These are phyloP conservation scores for Epithele typhae DNA, from an alignment of 768 basidiomycete genomes.

Conservation along the genomic window DNA sequence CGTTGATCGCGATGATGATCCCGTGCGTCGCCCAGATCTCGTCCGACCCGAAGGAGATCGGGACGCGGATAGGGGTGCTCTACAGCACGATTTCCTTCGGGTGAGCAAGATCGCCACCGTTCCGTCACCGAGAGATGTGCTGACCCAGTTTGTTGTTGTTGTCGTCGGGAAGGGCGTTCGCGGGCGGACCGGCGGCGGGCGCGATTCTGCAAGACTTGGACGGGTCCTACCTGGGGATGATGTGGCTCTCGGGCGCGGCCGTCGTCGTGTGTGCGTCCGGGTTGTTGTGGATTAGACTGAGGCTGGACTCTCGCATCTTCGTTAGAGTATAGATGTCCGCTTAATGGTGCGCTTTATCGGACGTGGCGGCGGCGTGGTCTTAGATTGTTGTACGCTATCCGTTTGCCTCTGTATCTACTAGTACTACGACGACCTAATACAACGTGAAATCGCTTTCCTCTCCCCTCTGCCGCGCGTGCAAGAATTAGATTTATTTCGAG, in stretches of 20 bases:
- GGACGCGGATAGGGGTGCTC: slow-evolving; percentile 57
- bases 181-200: slow-evolving; percentile 66
- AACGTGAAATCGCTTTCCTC: too few species aligned
- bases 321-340: too few species aligned
- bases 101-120: slow-evolving; percentile 40
- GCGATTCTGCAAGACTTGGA: slow-evolving; percentile 43
- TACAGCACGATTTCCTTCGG: slow-evolving; percentile 68
- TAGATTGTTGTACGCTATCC: too few species aligned
- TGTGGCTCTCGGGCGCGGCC: slow-evolving; percentile 57
- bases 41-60: slow-evolving; percentile 48
- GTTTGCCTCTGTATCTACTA: too few species aligned
- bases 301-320: too few species aligned
- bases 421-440: too few species aligned
- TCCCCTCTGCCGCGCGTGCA: too few species aligned
- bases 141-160: too few species aligned
- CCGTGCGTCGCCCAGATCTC: slow-evolving; percentile 74
- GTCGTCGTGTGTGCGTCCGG: slow-evolving; percentile 51
- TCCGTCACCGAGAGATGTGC: not conserved
- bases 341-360: too few species aligned
- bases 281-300: slow-evolving; percentile 30
- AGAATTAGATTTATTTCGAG: too few species aligned
- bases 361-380: too few species aligned
- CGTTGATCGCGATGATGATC: slow-evolving; percentile 62
- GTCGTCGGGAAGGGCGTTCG: slow-evolving; percentile 44
- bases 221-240: slow-evolving; percentile 47